Conservation (phyloP, 225 moss, liverwort and hornwort genomes). For the Neckera pumila region DNA sequence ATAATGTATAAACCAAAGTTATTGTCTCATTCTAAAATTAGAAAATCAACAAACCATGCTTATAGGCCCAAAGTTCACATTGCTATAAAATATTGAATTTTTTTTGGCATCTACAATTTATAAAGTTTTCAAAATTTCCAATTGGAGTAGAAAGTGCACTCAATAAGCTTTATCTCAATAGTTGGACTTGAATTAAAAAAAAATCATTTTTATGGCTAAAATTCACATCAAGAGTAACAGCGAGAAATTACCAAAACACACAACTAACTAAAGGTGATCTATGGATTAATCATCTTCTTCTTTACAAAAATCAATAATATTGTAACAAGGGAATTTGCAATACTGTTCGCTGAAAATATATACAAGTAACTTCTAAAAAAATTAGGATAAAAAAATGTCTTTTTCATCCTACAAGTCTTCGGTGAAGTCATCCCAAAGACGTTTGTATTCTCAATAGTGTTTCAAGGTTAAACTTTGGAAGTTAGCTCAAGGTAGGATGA, state of each 20-base stretch:
- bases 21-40: fast-evolving
- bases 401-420: too few species aligned
- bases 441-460: fast-evolving
- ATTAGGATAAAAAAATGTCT: background rate
- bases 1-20: background rate
- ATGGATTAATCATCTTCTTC: too few species aligned
- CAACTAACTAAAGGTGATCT: too few species aligned
- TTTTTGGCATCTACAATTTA: too few species aligned
- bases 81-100: background rate
- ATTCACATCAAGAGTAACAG: background rate
- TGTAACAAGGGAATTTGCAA: background rate
- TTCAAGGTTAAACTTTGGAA: fast-evolving
- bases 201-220: background rate
- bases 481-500: background rate
- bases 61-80: background rate
- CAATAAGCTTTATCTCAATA: background rate
- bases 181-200: background rate
- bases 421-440: background rate
- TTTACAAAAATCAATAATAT: background rate
- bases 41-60: background rate
- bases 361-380: background rate
- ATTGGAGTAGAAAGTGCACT: fast-evolving
- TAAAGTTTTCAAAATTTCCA: fast-evolving
- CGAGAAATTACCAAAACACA: background rate
- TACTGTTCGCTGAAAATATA: background rate